phyloP scores from a whole-genome alignment of 1,284 basidiomycete species.

The Abortiporus biennis region DNA sequence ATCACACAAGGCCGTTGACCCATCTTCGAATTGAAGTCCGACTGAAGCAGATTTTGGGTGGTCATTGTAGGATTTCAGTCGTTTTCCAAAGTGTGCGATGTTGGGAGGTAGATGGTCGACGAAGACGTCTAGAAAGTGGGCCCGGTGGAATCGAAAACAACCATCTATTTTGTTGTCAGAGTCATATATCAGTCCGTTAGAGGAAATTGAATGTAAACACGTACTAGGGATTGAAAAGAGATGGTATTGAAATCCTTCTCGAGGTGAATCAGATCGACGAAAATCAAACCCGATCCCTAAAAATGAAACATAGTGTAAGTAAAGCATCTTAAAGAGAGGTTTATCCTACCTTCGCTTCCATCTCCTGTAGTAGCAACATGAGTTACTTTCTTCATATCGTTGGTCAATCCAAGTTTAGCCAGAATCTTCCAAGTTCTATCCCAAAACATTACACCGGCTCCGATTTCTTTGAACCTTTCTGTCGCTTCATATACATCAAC shows the following conservation, averaged over 20 bases:
- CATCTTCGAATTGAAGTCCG: conserved; percentile 31
- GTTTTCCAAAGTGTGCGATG: conserved; percentile 37
- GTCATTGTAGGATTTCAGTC: conserved; percentile 13
- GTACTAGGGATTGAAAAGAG: conserved; percentile 33
- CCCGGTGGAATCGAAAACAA: conserved; percentile 40
- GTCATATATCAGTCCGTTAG: not conserved
- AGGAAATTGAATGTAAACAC: conserved; percentile 11
- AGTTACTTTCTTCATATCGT: conserved; percentile 34
- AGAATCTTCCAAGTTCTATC: conserved; percentile 37
- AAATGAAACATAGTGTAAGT: not conserved
- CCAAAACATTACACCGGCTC: conserved; percentile 45
- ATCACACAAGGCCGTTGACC: conserved; percentile 33
- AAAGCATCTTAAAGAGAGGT: not conserved
- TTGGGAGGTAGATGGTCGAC: conserved; percentile 31
- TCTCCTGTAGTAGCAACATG: conserved; percentile 36
- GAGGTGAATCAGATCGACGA: conserved; percentile 32
- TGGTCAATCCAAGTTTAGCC: conserved; percentile 31
- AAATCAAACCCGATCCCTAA: conserved; percentile 38
- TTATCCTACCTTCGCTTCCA: conserved; percentile 26
- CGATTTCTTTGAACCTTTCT: conserved; percentile 41
- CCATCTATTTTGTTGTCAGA: conserved; percentile 20
- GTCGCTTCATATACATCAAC: conserved; percentile 43
- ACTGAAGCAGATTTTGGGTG: conserved; percentile 4
- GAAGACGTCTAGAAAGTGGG: conserved; percentile 39
- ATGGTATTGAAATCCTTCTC: conserved; percentile 33